Percentiles rank a stretch among this genome's conserved stretches.
Conservation (phyloP, 2,329 filamentous ascomycete genomes). For the Alternaria triticina region DNA sequence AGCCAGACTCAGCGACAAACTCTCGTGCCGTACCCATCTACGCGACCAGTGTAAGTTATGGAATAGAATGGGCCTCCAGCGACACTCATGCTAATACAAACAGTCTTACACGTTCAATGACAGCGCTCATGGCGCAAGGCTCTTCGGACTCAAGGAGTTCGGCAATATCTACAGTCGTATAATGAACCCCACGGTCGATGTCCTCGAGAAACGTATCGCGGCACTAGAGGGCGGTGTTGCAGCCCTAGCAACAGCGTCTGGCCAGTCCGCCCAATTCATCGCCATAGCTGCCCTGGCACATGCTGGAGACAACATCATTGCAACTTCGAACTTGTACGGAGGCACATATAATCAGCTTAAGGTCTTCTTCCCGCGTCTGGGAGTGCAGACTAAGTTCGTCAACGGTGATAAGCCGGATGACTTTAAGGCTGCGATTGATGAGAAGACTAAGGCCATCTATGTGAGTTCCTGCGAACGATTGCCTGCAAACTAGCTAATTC, state of each 20-base stretch:
- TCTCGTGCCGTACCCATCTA: constrained; percentile 95
- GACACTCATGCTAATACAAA: constrained; percentile 12
- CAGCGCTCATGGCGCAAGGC: constrained; percentile 89
- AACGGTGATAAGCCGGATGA: constrained; percentile 79
- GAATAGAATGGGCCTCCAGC: not conserved
- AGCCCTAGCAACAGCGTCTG: constrained; percentile 82
- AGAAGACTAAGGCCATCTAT: constrained; percentile 91
- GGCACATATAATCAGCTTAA: constrained; percentile 98
- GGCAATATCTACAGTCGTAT: constrained; percentile 98
- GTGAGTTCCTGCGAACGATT: constrained; percentile 48
- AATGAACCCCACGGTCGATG: constrained; percentile 80
- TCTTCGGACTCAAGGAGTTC: constrained; percentile 95
- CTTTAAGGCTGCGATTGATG: constrained; percentile 83
- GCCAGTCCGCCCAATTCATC: constrained; percentile 93
- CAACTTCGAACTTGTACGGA: constrained; percentile 85
- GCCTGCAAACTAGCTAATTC: not conserved
- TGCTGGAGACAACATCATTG: constrained; percentile 89
- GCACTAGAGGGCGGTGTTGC: constrained; percentile 91
- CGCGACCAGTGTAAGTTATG: constrained; percentile 73
- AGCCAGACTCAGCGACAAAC: constrained; percentile 81
- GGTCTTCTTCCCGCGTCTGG: constrained; percentile 84
- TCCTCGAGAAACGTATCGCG: constrained; percentile 96
- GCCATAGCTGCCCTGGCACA: constrained; percentile 83
- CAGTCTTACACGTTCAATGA: constrained; percentile 94
- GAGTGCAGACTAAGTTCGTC: constrained; percentile 88